Percentiles rank a stretch among this genome's conserved stretches.
Conservation (phyloP, 2,329 filamentous ascomycete species). For the Colletotrichum truncatum region DNA sequence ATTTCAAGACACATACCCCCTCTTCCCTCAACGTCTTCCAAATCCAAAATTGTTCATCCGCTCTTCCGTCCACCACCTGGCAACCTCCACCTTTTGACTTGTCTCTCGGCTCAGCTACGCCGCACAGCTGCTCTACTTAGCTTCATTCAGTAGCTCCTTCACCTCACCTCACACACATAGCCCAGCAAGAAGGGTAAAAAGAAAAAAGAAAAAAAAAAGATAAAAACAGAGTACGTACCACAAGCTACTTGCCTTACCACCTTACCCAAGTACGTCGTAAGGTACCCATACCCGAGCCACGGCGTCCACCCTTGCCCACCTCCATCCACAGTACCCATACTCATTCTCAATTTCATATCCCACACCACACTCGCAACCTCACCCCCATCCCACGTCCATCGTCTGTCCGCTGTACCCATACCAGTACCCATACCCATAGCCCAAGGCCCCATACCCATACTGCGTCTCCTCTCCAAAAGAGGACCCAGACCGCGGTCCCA, state of each 20-base stretch:
- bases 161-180: not conserved
- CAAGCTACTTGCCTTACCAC: conserved; percentile 9
- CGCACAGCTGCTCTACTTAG: conserved; percentile 1
- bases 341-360: conserved; percentile 18
- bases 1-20: not conserved
- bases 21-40: not conserved
- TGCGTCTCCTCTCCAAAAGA: conserved; percentile 15
- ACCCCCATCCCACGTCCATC: not conserved
- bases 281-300: conserved; percentile 22
- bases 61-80: not conserved
- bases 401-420: not conserved
- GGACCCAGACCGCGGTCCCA: conserved; percentile 22
- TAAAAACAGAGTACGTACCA: conserved; percentile 21
- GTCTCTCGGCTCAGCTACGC: conserved; percentile 12
- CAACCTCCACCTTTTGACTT: not conserved
- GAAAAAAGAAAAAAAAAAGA: not conserved
- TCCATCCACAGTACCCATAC: conserved; percentile 6
- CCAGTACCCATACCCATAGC: conserved; percentile 4
- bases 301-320: not conserved
- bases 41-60: not conserved
- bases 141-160: not conserved
- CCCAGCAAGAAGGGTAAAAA: not conserved
- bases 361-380: conserved; percentile 4
- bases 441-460: conserved; percentile 12
- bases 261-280: conserved; percentile 1